These are phyloP conservation scores for Citrullus amarus DNA, from an alignment of 306 rosid species.

Conservation along the genomic window DNA sequence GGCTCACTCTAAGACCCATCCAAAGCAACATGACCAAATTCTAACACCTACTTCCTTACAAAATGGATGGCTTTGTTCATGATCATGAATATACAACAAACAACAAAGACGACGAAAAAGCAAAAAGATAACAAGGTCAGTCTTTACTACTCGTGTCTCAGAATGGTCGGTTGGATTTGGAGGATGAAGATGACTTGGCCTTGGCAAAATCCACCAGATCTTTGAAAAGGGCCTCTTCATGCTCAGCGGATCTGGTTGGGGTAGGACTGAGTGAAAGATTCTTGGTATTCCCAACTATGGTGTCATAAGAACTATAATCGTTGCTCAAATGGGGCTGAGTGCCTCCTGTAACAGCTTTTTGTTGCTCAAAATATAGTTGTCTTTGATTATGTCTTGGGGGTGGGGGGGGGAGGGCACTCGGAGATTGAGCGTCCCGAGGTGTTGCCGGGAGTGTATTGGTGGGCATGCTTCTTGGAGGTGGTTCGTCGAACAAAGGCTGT, in stretches of 20 bases:
- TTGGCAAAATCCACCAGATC: conserved; percentile 73
- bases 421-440: conserved; percentile 48
- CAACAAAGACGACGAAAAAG: not conserved
- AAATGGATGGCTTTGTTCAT: not conserved
- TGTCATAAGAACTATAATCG: conserved; percentile 44
- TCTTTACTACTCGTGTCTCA: not conserved
- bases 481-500: conserved; percentile 50
- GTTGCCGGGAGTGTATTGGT: conserved; percentile 45
- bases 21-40: not conserved
- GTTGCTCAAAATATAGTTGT: conserved; percentile 65
- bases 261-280: conserved; percentile 47
- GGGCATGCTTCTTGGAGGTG: conserved; percentile 35
- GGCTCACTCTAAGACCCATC: not conserved
- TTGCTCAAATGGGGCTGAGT: conserved; percentile 27
- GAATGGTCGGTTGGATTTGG: conserved; percentile 39
- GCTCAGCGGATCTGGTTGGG: conserved; percentile 45
- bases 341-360: conserved; percentile 18
- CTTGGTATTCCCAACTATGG: conserved; percentile 57
- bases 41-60: not conserved
- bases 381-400: conserved; percentile 69
- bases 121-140: not conserved
- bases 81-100: not conserved
- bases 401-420: conserved; percentile 60
- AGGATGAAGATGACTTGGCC: conserved; percentile 64
- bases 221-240: conserved; percentile 75